phyloP scores from a whole-genome alignment of 345 rosid genomes.

The Boechera stricta region DNA sequence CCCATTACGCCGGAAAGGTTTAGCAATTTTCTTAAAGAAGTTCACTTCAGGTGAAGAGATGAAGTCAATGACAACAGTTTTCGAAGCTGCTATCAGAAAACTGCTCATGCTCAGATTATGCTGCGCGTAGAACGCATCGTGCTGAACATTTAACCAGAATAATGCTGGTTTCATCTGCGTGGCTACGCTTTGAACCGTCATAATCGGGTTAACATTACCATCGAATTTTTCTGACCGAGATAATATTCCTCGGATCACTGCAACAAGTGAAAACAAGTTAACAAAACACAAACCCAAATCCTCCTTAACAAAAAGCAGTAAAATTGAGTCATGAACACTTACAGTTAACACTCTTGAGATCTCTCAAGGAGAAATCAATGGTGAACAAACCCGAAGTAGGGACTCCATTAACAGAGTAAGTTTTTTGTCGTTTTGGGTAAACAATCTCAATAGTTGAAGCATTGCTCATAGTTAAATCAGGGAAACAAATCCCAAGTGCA shows the following conservation, averaged over 20 bases:
- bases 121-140: conserved; percentile 65
- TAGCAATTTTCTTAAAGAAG: conserved; percentile 64
- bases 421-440: conserved; percentile 14
- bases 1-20: conserved; percentile 49
- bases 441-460: conserved; percentile 8
- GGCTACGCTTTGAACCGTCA: conserved; percentile 50
- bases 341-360: conserved; percentile 49
- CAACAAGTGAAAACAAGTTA: not conserved
- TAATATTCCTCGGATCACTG: conserved; percentile 31
- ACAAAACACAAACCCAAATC: not conserved
- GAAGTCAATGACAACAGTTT: conserved; percentile 49
- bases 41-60: conserved; percentile 89
- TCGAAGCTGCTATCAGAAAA: conserved; percentile 56
- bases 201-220: conserved; percentile 37
- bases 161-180: conserved; percentile 45
- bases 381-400: conserved; percentile 65
- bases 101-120: conserved; percentile 74
- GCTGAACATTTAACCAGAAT: conserved; percentile 88
- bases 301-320: not conserved
- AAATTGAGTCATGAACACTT: conserved; percentile 40
- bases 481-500: conserved; percentile 70
- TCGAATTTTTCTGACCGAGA: conserved; percentile 32
- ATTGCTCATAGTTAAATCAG: conserved; percentile 64
- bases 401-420: conserved; percentile 64
- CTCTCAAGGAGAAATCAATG: conserved; percentile 60